Evolutionary conservation across 2,329 filamentous ascomycete genomes (phyloP), one percentile per base, ranked within the genome.

Genomic region (Chrysosporium keratinophilum): DNA sequence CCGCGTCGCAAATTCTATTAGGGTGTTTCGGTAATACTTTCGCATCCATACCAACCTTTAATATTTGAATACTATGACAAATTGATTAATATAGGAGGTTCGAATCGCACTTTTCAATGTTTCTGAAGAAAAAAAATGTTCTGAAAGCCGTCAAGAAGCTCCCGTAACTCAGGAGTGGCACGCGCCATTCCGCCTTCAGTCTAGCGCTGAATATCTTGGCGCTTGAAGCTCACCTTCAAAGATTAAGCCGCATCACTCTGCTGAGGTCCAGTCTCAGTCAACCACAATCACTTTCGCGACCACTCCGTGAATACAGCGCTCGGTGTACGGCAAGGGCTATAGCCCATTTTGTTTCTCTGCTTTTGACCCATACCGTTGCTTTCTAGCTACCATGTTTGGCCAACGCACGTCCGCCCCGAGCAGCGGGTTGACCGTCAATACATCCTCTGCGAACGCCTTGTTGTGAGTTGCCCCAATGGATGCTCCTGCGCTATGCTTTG

Each of bases 351-450:
- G 39, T n/a, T 15, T 23, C 17, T 44, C 42, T 41, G 15, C 19
- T 15, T 17, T 44, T 17, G 19, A 35, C 15, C 23, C 35, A 23
- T 49, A 33, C 11, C 23, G 23, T 7, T 28, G 23, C 31, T 14
- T 1, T 37, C 10, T 23, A 4, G 20, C 23, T 23, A 46, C 35
- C 49, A 60, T 60, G 59, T 60, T 59, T 44, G 54, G 51, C 15
- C 46, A 47, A 12, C 50, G 53, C n/a, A 54, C 56, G 11, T 45
- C 54, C 0, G 50, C 58, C 11, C 51, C 55, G 11, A 42, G 54
- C 11, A 56, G 57, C n/a, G 52, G 59, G 14, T 23, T 60, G 31
- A 58, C 52, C 2, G 52, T 60, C 33, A 60, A 60, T 50, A 60
- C 59, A 4, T 50, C 57, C 1, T 54, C 54, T 15, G 55, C 58